Conservation (phyloP, 352 stramenopile species). For the Pythium aquatile region DNA sequence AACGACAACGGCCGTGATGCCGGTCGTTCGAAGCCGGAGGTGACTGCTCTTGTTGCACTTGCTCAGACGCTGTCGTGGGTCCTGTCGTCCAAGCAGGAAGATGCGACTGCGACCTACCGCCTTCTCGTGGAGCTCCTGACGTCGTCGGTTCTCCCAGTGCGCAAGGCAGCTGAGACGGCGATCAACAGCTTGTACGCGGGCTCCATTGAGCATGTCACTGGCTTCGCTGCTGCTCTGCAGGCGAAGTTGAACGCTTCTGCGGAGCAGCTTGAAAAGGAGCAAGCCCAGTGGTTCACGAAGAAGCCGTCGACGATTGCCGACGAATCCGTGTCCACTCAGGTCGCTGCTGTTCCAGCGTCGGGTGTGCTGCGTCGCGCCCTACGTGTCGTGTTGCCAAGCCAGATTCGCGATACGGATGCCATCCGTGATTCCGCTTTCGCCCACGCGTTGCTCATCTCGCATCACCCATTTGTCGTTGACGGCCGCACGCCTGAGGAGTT, state of each 20-base stretch:
- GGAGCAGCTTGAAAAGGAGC: slow-evolving; percentile 36
- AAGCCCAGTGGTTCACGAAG: slow-evolving; percentile 4
- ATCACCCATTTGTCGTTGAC: slow-evolving; percentile 75
- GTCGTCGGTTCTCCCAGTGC: slow-evolving; percentile 47
- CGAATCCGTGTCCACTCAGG: slow-evolving; percentile 20
- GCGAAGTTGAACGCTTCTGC: slow-evolving; percentile 50
- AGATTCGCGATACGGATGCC: slow-evolving; percentile 33
- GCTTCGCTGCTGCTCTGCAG: slow-evolving; percentile 54
- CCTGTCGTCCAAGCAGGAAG: slow-evolving; percentile 56
- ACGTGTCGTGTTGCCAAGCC: slow-evolving; percentile 47
- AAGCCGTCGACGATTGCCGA: slow-evolving; percentile 31
- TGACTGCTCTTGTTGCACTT: slow-evolving; percentile 54
- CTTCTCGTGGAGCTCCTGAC: slow-evolving; percentile 61
- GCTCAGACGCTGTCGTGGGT: slow-evolving; percentile 63
- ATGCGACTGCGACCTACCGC: slow-evolving; percentile 48
- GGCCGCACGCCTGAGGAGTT: slow-evolving; percentile 52
- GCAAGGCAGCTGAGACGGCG: slow-evolving; percentile 44
- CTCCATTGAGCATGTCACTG: slow-evolving; percentile 55
- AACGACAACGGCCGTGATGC: slow-evolving; percentile 17
- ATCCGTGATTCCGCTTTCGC: slow-evolving; percentile 53
- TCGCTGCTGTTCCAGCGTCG: slow-evolving; percentile 37
- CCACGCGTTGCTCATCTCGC: slow-evolving; percentile 48
- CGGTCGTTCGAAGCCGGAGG: slow-evolving; percentile 47
- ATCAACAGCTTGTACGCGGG: slow-evolving; percentile 50
- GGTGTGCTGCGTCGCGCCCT: slow-evolving; percentile 63